phyloP scores from a whole-genome alignment of 2,329 filamentous ascomycete genomes.

The Exophiala dermatitidis region DNA sequence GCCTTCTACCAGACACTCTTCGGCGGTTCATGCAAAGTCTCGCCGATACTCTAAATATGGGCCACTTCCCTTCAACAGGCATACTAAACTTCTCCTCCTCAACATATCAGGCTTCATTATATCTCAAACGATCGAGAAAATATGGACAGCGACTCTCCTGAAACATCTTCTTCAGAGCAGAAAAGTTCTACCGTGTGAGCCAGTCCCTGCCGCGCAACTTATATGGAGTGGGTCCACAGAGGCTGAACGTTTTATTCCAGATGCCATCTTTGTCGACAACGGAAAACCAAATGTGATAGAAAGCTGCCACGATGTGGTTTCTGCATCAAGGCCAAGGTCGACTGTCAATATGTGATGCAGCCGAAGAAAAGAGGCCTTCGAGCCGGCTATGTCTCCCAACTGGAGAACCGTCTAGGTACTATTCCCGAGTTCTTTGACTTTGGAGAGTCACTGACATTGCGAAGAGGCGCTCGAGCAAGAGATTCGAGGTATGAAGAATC shows the following conservation, averaged over 20 bases:
- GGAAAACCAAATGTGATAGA: slow-evolving; percentile 30
- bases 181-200: slow-evolving; percentile 18
- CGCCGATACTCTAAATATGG: background rate
- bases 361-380: slow-evolving; percentile 29
- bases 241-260: slow-evolving; percentile 1
- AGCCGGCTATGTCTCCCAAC: slow-evolving; percentile 35
- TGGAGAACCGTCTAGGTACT: slow-evolving; percentile 34
- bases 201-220: too few species aligned
- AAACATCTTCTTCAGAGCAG: slow-evolving; percentile 10
- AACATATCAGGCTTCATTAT: background rate
- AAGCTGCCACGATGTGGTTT: slow-evolving; percentile 27
- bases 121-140: background rate
- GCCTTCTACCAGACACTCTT: too few species aligned
- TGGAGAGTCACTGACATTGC: slow-evolving; percentile 1
- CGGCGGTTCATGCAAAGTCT: background rate
- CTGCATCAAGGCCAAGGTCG: slow-evolving; percentile 26
- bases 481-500: slow-evolving; percentile 20
- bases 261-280: slow-evolving; percentile 28
- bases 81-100: background rate
- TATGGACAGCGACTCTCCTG: slow-evolving; percentile 12
- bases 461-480: slow-evolving; percentile 25
- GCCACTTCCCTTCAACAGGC: too few species aligned
- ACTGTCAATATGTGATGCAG: slow-evolving; percentile 26
- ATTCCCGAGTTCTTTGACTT: background rate
- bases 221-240: too few species aligned